Evolutionary conservation across 495 filamentous ascomycete species (phyloP), one percentile per base, ranked within the genome.

Genomic region (Physcia stellaris): DNA sequence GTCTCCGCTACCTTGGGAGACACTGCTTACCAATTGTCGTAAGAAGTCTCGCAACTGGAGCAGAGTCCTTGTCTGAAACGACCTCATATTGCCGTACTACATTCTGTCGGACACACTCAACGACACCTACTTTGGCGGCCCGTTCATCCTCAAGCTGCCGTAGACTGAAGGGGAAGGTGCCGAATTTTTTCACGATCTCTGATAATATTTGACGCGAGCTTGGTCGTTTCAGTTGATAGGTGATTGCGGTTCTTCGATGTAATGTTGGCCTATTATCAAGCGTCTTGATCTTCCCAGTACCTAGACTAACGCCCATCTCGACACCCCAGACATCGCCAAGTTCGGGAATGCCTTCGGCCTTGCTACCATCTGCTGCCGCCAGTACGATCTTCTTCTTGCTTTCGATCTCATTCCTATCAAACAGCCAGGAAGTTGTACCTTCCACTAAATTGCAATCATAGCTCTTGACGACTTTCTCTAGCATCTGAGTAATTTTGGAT

Each of bases 341-440:
- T 49, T 93, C 90, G 27, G 90, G 84, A 29, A 75, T 54, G 47
- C 90, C 90, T 52, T 98, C 90, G 34, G 86, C 86, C 64, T 90
- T 93, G 51, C 83, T 77, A 45, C 70, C 65, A 53, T 93, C 82
- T 37, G 80, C 80, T 22, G 92, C 86, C 15, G 82, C 69, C 19
- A 98, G 63, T 37, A 98, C 90, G 55, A 98, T 92, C 75, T 94
- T 95, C 77, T 98, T 98, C 67, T 82, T 82, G 41, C 80, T 81
- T 65, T 98, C 90, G 47, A 98, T 98, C 57, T 96, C 90, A 59
- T 96, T 94, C 54, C 82, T 80, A 48, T 83, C 84, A 54, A 96
- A 95, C 26, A 83, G 60, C 86, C 88, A 96, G 54, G 82, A 86
- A 32, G 90, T 98, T 32, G 90, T 98, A 67, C 85, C 90, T 70